phyloP scores from a whole-genome alignment of 371 early-diverging fungal species.

The Choanephora cucurbitarum region DNA sequence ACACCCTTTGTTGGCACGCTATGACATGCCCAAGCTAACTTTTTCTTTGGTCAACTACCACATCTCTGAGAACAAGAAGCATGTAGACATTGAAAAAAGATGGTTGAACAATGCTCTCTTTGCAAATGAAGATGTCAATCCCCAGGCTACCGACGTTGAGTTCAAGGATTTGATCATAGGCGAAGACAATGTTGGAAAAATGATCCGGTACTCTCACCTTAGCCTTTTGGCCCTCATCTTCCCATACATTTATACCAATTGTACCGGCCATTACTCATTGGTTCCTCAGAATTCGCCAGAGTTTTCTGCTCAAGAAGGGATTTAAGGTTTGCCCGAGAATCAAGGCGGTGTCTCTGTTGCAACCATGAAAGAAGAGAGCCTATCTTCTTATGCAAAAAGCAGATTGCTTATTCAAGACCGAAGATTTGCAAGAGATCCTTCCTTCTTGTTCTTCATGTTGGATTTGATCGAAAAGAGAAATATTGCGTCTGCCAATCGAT shows the following conservation, averaged over 20 bases:
- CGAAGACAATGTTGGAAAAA: not conserved
- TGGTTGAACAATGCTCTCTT: slow-evolving; percentile 3
- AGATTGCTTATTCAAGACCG: not conserved
- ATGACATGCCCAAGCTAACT: not conserved
- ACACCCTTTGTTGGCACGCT: slow-evolving; percentile 2
- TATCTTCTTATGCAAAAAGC: not conserved
- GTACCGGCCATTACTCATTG: slow-evolving; percentile 12
- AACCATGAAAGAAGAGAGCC: not conserved
- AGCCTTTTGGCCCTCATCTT: slow-evolving; percentile 1
- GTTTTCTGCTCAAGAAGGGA: not conserved
- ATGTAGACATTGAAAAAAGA: not conserved
- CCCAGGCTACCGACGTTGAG: slow-evolving; percentile 3
- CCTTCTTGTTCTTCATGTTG: slow-evolving; percentile 1
- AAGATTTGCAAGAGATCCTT: slow-evolving; percentile 9
- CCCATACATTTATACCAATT: not conserved
- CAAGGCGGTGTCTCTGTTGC: not conserved
- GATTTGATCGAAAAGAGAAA: slow-evolving; percentile 5
- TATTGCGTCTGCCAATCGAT: not conserved
- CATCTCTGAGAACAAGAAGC: not conserved
- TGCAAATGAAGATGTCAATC: slow-evolving; percentile 3
- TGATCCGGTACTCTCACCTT: slow-evolving; percentile 5
- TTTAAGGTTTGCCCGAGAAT: not conserved
- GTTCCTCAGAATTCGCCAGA: not conserved
- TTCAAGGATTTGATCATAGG: slow-evolving; percentile 3
- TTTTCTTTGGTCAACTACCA: slow-evolving; percentile 12